phyloP scores from a whole-genome alignment of 2,329 filamentous ascomycete genomes.

The Cercospora berteroae region DNA sequence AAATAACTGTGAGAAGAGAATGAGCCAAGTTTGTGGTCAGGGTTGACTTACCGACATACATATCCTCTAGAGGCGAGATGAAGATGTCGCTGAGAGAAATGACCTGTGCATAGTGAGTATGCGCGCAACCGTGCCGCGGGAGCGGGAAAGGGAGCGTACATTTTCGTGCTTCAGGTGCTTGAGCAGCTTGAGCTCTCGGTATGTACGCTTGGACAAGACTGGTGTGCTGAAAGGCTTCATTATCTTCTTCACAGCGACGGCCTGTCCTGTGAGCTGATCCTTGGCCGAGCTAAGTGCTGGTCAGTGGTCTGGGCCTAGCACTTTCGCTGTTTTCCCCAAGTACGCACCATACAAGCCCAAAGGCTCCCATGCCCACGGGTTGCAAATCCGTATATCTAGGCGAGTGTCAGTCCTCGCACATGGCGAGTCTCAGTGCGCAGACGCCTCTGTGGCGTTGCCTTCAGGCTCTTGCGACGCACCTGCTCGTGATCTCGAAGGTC shows the following conservation, averaged over 20 bases:
- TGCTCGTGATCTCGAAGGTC: conserved; percentile 98
- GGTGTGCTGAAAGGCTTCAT: conserved; percentile 99
- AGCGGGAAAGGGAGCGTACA: conserved; percentile 51
- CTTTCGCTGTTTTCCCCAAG: neutral
- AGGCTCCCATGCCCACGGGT: conserved; percentile 98
- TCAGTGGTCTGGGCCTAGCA: conserved; percentile 12
- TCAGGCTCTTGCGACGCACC: conserved; percentile 55
- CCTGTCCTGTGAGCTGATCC: conserved; percentile 94
- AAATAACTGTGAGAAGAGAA: conserved; percentile 68
- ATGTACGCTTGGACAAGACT: conserved; percentile 94
- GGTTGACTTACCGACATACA: conserved; percentile 57
- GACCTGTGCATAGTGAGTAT: conserved; percentile 54
- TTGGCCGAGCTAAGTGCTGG: conserved; percentile 72
- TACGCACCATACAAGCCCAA: conserved; percentile 87
- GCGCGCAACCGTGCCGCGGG: neutral
- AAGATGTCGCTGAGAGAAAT: conserved; percentile 99
- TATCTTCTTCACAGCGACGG: conserved; percentile 99
- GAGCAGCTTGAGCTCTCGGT: conserved; percentile 92
- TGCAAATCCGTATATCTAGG: conserved; percentile 93
- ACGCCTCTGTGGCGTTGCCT: conserved; percentile 8
- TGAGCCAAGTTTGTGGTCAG: conserved; percentile 32
- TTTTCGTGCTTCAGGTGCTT: conserved; percentile 98
- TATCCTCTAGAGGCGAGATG: conserved; percentile 97
- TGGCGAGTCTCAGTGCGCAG: conserved; percentile 5
- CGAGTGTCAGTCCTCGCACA: conserved; percentile 22